phyloP scores from a whole-genome alignment of 371 early-diverging fungal species.

The Mortierella sp. region DNA sequence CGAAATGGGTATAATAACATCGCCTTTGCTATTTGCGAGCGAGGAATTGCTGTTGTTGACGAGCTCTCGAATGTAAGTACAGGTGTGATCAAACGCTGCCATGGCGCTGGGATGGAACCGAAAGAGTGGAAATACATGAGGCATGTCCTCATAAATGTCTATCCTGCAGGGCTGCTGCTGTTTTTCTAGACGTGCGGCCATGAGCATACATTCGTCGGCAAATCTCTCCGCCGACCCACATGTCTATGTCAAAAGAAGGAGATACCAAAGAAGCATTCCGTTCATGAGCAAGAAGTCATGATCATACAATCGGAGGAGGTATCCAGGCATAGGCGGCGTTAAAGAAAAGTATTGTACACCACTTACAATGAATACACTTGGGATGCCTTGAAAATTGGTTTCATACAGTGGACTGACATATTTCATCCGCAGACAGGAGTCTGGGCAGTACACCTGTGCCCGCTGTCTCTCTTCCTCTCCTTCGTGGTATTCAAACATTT shows the following conservation, averaged over 20 bases:
- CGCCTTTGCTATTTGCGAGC: not conserved
- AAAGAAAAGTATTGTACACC: not conserved
- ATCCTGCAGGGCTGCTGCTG: conserved; percentile 41
- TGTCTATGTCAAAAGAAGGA: conserved; percentile 14
- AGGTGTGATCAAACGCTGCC: conserved; percentile 30
- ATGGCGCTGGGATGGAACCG: conserved; percentile 33
- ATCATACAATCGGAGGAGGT: not conserved
- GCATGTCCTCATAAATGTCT: conserved; percentile 49
- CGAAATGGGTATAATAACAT: conserved; percentile 30
- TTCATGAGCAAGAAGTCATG: too few species aligned
- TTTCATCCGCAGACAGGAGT: conserved; percentile 36
- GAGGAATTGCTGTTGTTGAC: not conserved
- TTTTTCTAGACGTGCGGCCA: conserved; percentile 37
- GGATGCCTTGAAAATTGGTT: conserved; percentile 34
- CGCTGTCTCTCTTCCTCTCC: conserved; percentile 27
- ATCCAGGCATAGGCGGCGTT: not conserved
- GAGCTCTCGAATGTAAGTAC: conserved; percentile 21
- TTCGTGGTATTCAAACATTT: conserved; percentile 24
- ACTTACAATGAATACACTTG: conserved; percentile 46
- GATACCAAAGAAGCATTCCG: not conserved
- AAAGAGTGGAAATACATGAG: conserved; percentile 42
- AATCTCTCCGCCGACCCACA: conserved; percentile 51
- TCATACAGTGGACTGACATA: conserved; percentile 46
- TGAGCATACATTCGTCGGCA: conserved; percentile 30
- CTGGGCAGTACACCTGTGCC: conserved; percentile 46